These are phyloP conservation scores for Pelargonium cotyledonis DNA, from an alignment of 441 rosid species.

Conservation along the genomic window DNA sequence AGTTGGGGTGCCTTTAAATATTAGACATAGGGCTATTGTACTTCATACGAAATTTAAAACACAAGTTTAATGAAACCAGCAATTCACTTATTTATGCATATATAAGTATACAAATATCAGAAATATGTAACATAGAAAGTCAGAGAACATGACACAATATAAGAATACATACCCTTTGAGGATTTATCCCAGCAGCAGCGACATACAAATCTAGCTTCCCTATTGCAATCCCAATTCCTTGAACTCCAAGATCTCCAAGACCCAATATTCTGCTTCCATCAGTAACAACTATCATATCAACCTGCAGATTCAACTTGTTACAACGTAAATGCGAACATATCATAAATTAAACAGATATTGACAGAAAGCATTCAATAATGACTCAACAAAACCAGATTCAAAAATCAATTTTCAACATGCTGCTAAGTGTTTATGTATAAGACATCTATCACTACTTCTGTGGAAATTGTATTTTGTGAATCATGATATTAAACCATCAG, in stretches of 20 bases:
- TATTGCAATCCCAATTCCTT: slow-evolving; percentile 91
- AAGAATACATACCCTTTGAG: slow-evolving; percentile 78
- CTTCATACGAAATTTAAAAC: too few species aligned
- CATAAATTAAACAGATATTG: neutral
- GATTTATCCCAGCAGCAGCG: slow-evolving; percentile 99
- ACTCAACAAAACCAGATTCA: neutral
- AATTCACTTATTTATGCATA: neutral
- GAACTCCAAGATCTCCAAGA: slow-evolving; percentile 98
- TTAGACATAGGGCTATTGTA: too few species aligned
- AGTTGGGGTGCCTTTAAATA: neutral
- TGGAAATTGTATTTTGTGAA: too few species aligned
- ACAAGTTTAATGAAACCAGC: too few species aligned
- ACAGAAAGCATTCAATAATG: neutral
- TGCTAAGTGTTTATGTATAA: too few species aligned
- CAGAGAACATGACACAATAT: neutral
- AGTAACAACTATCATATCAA: slow-evolving; percentile 98
- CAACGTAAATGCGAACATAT: neutral
- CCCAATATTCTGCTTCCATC: slow-evolving; percentile 99
- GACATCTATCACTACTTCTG: too few species aligned
- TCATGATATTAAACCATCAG: too few species aligned
- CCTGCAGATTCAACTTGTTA: slow-evolving; percentile 37
- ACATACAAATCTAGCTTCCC: slow-evolving; percentile 98
- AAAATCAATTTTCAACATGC: too few species aligned
- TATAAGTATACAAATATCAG: slow-evolving; percentile 5
- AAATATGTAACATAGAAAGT: slow-evolving; percentile 5